Conservation (phyloP, 306 rosid species). For the Lotus japonicus region DNA sequence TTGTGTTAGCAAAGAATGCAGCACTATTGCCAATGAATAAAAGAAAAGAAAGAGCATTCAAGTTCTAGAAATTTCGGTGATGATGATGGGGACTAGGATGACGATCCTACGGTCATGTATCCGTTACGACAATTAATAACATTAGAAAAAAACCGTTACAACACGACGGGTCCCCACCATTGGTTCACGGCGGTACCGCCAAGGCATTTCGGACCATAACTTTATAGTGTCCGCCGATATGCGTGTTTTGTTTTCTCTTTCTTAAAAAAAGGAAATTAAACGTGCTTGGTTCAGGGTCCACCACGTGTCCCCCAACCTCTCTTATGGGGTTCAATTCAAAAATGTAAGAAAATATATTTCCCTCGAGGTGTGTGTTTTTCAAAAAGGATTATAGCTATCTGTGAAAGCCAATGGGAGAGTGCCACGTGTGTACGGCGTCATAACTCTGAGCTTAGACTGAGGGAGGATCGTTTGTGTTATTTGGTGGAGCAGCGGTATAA, state of each 20-base stretch:
- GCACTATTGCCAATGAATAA: no score
- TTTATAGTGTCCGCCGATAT: conserved; percentile 1
- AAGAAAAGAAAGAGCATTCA: not conserved
- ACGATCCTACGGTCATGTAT: not conserved
- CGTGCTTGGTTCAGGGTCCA: not conserved
- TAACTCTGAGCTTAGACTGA: not conserved
- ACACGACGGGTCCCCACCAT: conserved; percentile 26
- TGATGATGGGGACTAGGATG: not conserved
- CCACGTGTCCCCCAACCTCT: conserved; percentile 30
- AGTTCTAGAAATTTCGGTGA: conserved; percentile 15
- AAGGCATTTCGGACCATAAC: conserved; percentile 29
- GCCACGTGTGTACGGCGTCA: conserved; percentile 29
- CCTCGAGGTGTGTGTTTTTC: not conserved
- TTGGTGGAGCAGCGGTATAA: not conserved
- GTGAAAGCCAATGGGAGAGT: accelerated
- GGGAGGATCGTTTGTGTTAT: conserved; percentile 13
- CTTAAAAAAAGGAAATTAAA: not conserved
- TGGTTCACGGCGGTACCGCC: conserved; percentile 34
- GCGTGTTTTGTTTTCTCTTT: not conserved
- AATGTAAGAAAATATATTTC: no score
- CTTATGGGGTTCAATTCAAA: no score
- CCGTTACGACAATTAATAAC: conserved; percentile 1
- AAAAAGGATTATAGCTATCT: not conserved
- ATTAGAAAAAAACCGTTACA: conserved; percentile 2
- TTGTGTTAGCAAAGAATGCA: no score